These are phyloP conservation scores for Sphagnum fallax DNA, from an alignment of 228 moss, liverwort and hornwort species.

Conservation along the genomic window DNA sequence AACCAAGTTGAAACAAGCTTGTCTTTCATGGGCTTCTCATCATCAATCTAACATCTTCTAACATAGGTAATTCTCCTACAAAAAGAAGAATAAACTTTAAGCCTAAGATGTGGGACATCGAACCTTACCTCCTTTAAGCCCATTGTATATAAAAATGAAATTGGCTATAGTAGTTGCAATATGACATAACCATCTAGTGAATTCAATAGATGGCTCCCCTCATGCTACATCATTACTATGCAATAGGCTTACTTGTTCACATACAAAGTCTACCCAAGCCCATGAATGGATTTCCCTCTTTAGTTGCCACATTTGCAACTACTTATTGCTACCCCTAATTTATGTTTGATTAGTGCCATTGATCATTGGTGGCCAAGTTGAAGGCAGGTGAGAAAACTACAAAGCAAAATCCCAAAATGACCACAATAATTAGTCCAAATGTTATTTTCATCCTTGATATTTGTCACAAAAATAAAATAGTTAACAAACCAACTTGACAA, in stretches of 20 bases:
- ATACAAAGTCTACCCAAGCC: too few species aligned
- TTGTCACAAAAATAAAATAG: constrained; percentile 15
- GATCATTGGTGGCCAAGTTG: constrained; percentile 84
- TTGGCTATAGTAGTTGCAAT: constrained; percentile 84
- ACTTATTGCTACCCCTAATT: too few species aligned
- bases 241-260: constrained; percentile 1
- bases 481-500: background rate
- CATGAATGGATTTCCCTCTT: too few species aligned
- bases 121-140: constrained; percentile 76
- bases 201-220: constrained; percentile 69
- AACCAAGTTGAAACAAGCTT: too few species aligned
- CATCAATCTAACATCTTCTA: too few species aligned
- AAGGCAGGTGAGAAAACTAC: constrained; percentile 88
- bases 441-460: constrained; percentile 37
- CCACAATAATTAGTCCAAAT: constrained; percentile 68
- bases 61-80: too few species aligned
- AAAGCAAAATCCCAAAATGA: constrained; percentile 79
- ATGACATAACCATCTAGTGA: constrained; percentile 86
- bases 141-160: constrained; percentile 82
- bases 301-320: too few species aligned
- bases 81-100: too few species aligned
- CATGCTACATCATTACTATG: constrained; percentile 77
- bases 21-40: too few species aligned
- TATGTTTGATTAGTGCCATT: constrained; percentile 42
- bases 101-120: too few species aligned